A percentile compares a stretch with the other conserved stretches of the same genome.
Evolutionary conservation across 352 stramenopile genomes (phyloP).

Genomic region (Phytophthora idaei): DNA sequence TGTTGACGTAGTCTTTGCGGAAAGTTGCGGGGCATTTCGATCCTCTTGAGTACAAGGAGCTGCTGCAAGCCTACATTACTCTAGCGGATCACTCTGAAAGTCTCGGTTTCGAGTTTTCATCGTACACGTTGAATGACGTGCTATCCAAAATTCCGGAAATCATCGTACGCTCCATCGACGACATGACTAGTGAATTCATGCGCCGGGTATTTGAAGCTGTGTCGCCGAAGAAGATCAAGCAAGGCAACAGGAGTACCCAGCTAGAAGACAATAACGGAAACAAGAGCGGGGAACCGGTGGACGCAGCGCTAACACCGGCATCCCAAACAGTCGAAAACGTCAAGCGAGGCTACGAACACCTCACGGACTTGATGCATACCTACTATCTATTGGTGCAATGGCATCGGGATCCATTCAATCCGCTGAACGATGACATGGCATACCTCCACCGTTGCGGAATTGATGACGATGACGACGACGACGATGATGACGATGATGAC

Average conservation of each 20-base stretch:
- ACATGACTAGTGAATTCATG: constrained; percentile 62
- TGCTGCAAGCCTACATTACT: constrained; percentile 84
- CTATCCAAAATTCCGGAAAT: constrained; percentile 82
- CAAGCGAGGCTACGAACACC: constrained; percentile 61
- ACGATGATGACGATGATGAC: constrained; percentile 77
- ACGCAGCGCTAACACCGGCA: constrained; percentile 18
- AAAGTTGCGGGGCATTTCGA: constrained; percentile 77
- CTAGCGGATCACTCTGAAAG: constrained; percentile 80
- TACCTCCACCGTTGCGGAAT: constrained; percentile 87
- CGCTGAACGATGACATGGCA: constrained; percentile 64
- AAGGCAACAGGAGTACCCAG: constrained; percentile 1
- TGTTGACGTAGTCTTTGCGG: constrained; percentile 61
- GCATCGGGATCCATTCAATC: constrained; percentile 87
- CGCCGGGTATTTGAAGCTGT: constrained; percentile 45
- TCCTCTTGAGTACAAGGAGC: constrained; percentile 73
- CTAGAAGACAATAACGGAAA: constrained; percentile 26
- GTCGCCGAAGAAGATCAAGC: constrained; percentile 50
- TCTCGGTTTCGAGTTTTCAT: constrained; percentile 81
- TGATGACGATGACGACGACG: constrained; percentile 80
- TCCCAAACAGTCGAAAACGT: constrained; percentile 66
- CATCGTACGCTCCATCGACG: constrained; percentile 78
- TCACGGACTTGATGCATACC: constrained; percentile 88
- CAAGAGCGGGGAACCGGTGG: constrained; percentile 25
- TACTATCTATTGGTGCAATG: constrained; percentile 91
- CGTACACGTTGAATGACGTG: constrained; percentile 65